phyloP scores from a whole-genome alignment of 2,329 filamentous ascomycete genomes.

The Talaromyces sp. region DNA sequence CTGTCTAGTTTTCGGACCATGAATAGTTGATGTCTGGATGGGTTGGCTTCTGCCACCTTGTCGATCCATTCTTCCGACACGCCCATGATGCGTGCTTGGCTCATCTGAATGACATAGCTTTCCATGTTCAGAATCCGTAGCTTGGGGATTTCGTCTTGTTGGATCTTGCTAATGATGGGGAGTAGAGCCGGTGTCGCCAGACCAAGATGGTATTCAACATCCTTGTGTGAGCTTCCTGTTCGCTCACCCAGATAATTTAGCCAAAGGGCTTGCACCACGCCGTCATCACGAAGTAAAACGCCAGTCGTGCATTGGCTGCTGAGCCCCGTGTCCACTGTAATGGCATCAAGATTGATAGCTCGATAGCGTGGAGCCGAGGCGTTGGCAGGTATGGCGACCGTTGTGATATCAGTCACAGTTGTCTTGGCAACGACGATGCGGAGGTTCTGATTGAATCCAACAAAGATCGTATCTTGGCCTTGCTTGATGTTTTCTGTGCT shows the following conservation, averaged over 20 bases:
- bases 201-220: conserved; percentile 95
- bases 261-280: conserved; percentile 93
- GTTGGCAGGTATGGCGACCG: conserved; percentile 93
- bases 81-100: conserved; percentile 93
- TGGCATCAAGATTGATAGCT: conserved; percentile 92
- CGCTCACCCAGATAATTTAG: conserved; percentile 94
- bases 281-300: conserved; percentile 83
- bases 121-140: conserved; percentile 91
- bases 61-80: conserved; percentile 94
- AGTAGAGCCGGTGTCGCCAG: conserved; percentile 83
- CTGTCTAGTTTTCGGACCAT: conserved; percentile 91
- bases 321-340: conserved; percentile 91
- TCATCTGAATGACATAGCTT: conserved; percentile 93
- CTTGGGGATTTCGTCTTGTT: conserved; percentile 71
- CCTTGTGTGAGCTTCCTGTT: conserved; percentile 70
- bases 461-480: conserved; percentile 90
- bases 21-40: conserved; percentile 91
- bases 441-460: conserved; percentile 96
- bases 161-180: conserved; percentile 83
- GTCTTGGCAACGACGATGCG: conserved; percentile 92
- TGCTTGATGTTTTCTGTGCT: conserved; percentile 81
- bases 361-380: conserved; percentile 87
- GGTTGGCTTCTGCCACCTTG: conserved; percentile 82
- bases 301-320: conserved; percentile 91
- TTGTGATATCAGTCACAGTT: conserved; percentile 93